phyloP scores from a whole-genome alignment of 495 filamentous ascomycete genomes.

The Aspergillus bertholletiae region DNA sequence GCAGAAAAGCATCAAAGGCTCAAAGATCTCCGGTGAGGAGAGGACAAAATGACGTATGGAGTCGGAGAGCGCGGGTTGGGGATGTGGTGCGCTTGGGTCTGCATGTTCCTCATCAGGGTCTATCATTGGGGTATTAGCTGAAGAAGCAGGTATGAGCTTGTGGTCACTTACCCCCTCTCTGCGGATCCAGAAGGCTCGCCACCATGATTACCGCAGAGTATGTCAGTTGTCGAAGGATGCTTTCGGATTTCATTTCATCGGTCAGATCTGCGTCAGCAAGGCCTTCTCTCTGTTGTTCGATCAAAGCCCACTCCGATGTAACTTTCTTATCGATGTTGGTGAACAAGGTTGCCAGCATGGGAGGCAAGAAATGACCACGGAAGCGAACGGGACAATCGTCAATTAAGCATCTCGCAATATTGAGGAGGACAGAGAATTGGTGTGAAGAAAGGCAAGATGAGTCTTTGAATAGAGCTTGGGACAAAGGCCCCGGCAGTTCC shows the following conservation, averaged over 20 bases:
- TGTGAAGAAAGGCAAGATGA: slow-evolving; percentile 84
- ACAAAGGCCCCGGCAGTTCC: slow-evolving; percentile 79
- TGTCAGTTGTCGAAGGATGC: slow-evolving; percentile 89
- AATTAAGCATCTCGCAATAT: slow-evolving; percentile 79
- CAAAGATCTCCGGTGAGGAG: slow-evolving; percentile 71
- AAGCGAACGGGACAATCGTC: slow-evolving; percentile 82
- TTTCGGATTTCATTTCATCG: slow-evolving; percentile 98
- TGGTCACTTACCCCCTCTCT: slow-evolving; percentile 43
- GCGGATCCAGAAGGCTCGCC: slow-evolving; percentile 78
- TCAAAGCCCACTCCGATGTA: slow-evolving; percentile 72
- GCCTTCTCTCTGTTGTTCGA: slow-evolving; percentile 61
- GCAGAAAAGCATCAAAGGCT: slow-evolving; percentile 86
- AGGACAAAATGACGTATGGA: slow-evolving; percentile 78
- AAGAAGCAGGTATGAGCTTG: not conserved
- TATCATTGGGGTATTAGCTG: slow-evolving; percentile 16
- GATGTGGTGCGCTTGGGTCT: slow-evolving; percentile 39
- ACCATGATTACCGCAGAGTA: slow-evolving; percentile 89
- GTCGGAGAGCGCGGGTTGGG: slow-evolving; percentile 32
- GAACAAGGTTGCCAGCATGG: slow-evolving; percentile 78
- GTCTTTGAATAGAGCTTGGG: slow-evolving; percentile 79
- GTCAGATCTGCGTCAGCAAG: slow-evolving; percentile 68
- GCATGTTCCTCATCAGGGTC: slow-evolving; percentile 39
- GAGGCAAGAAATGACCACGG: slow-evolving; percentile 78
- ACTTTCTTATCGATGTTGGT: slow-evolving; percentile 83
- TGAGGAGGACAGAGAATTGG: slow-evolving; percentile 86